Conservation (phyloP, 2,329 filamentous ascomycete genomes). For the Stagonosporopsis rhizophila region DNA sequence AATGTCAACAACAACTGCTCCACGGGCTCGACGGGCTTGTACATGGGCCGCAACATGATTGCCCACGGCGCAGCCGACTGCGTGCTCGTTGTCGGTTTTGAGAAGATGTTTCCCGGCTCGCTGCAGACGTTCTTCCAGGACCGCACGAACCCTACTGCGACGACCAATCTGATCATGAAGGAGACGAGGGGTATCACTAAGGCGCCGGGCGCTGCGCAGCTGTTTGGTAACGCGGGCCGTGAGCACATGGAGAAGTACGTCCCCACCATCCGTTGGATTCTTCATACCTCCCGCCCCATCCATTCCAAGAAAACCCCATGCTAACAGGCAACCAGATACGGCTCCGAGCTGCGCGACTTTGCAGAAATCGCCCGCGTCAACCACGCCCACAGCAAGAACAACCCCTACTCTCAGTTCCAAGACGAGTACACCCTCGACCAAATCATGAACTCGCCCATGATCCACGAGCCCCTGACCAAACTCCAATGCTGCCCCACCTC, state of each 20-base stretch:
- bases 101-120: constrained; percentile 97
- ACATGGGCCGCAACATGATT: constrained; percentile 82
- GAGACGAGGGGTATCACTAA: constrained; percentile 81
- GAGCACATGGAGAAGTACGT: constrained; percentile 93
- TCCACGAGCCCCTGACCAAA: constrained; percentile 89
- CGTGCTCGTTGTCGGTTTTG: constrained; percentile 90
- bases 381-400: constrained; percentile 87
- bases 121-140: constrained; percentile 86
- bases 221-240: constrained; percentile 92
- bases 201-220: constrained; percentile 84
- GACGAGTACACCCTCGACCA: constrained; percentile 89
- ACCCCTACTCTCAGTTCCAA: constrained; percentile 98
- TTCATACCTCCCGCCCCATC: no score
- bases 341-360: constrained; percentile 84
- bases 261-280: not conserved
- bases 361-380: constrained; percentile 93
- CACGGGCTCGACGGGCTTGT: constrained; percentile 89
- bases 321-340: constrained; percentile 65
- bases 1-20: constrained; percentile 99
- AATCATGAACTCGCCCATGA: constrained; percentile 75
- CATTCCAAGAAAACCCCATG: not conserved
- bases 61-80: constrained; percentile 83
- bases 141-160: constrained; percentile 78
- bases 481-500: constrained; percentile 98
- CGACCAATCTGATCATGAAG: constrained; percentile 78